Base-by-base conservation (phyloP, 768 basidiomycete species). In the Jaapia argillacea region DNA sequence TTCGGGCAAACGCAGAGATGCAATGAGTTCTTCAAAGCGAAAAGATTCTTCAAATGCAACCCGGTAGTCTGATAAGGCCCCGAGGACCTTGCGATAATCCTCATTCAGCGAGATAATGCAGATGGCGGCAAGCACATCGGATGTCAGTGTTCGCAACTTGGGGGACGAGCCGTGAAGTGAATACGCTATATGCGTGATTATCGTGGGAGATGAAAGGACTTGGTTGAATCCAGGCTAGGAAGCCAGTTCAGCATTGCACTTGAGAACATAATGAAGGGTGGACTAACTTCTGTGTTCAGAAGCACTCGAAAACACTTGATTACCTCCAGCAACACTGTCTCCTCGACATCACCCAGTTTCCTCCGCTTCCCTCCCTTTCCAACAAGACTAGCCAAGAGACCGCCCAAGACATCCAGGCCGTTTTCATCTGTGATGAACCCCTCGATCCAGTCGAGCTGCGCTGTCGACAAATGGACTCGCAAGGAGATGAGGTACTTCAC, bases 391-490 rank as follows among this genome's bases (percentile, higher is more conserved):
- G 74, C 70, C 18, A 93, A 63, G 6, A 85, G 51, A 12, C 57
- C 59, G 12, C 74, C 74, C 7, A 97, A 60, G 2, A 64, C 70
- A 41, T 77, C 75, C 44, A 92, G 61, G 0, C 92, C 92, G 25
- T 74, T 68, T 48, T 78, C 76, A 0, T 59, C 53, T 1, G 68
- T 65, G n/a, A 88, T 65, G 55, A 96, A 94, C 26, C 80, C 77
- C 50, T 81, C 70, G 40, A 91, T 79, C 77, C 89, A 93, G 2
- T 69, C 61, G 10, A 92, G 47, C 46, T 79, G 80, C 0, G 84
- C 86, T 0, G 90, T 92, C 2, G 90, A 87, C 1, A 96, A 66
- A 53, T 89, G 85, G 0, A 92, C 85, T 2, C 91, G 79, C 14
- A 97, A 67, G 1, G 82, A 78, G 35, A 90, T 83, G 2, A 96